Percentiles rank a stretch among this genome's conserved stretches.
Conservation (phyloP, 306 rosid genomes). For the Nissolia schottii region DNA sequence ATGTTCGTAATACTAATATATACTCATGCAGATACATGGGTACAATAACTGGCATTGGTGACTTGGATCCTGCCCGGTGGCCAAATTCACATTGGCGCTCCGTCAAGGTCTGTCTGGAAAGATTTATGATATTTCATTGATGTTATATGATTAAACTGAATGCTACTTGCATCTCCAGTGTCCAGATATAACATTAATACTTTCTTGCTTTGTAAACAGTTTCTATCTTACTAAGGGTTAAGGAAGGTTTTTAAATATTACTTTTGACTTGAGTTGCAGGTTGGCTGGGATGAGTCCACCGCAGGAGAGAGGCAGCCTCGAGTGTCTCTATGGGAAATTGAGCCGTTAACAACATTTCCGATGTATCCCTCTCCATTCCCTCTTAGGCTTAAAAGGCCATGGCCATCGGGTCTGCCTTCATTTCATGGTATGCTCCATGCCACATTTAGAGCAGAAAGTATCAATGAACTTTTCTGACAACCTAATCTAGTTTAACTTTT, state of each 20-base stretch:
- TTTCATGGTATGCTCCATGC: slow-evolving; percentile 59
- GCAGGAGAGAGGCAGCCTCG: slow-evolving; percentile 99
- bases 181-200: not conserved
- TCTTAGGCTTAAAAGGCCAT: slow-evolving; percentile 91
- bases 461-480: not conserved
- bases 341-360: slow-evolving; percentile 93
- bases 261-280: slow-evolving; percentile 48
- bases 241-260: not conserved
- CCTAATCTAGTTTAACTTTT: slow-evolving; percentile 1
- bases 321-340: slow-evolving; percentile 96
- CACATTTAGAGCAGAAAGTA: not conserved
- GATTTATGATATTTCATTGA: not conserved
- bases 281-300: slow-evolving; percentile 99
- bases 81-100: slow-evolving; percentile 97
- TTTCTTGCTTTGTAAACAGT: not conserved
- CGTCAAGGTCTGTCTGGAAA: slow-evolving; percentile 66
- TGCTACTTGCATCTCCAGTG: not conserved
- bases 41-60: slow-evolving; percentile 89
- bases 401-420: slow-evolving; percentile 88
- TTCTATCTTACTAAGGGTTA: not conserved
- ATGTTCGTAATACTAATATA: not conserved
- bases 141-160: slow-evolving; percentile 6
- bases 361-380: slow-evolving; percentile 97
- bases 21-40: slow-evolving; percentile 67
- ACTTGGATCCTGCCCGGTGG: slow-evolving; percentile 85